Evolutionary conservation across 2,329 filamentous ascomycete genomes (phyloP), one percentile per base, ranked within the genome.

Genomic region (Cladophialophora psammophila): DNA sequence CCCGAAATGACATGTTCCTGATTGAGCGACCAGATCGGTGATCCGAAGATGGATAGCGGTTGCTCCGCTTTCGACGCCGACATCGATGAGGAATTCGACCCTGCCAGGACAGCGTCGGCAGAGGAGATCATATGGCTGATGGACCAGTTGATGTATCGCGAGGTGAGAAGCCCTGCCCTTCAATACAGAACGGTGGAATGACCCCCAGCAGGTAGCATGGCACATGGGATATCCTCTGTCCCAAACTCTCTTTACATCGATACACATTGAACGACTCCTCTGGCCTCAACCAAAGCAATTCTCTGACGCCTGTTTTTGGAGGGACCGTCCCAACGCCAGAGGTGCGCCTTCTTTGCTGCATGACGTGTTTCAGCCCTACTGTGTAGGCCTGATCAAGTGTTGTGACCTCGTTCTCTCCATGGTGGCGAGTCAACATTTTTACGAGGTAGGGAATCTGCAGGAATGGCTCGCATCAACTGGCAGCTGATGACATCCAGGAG

Each of bases 21-120:
- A 69, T 18, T 20, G n/a, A 15, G 1, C 20, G 48, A 32, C 60
- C 74, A 99, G 95, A 97, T 99, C 74, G 97, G 97, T 92, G 95
- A 99, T 76, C 90, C 92, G 0, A 99, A 98, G 80, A 99, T 99
- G 95, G 95, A 99, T 79, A 97, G 93, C 76, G 95, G 95, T 34
- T 93, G 90, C 71, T 83, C 96, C 6, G 85, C 88, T 20, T 87
- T 90, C 7, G 91, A 90, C 35, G 92, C 97, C 75, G 88, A 89
- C n/a, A 86, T 94, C 38, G 92, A 96, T 67, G 90, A 94, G 70
- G 86, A 91, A 59, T 96, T 94, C 78, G 90, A 97, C 75, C 87
- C 93, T 48, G 82, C 87, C 52, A 83, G 84, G 55, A 82, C 86
- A 6, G 81, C 96, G 48, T 82, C 90, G 13, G 91, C 93, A 0